A percentile compares a stretch with the other conserved stretches of the same genome.
phyloP scores from a whole-genome alignment of 768 basidiomycete species.

The Leccinum barrowsii region DNA sequence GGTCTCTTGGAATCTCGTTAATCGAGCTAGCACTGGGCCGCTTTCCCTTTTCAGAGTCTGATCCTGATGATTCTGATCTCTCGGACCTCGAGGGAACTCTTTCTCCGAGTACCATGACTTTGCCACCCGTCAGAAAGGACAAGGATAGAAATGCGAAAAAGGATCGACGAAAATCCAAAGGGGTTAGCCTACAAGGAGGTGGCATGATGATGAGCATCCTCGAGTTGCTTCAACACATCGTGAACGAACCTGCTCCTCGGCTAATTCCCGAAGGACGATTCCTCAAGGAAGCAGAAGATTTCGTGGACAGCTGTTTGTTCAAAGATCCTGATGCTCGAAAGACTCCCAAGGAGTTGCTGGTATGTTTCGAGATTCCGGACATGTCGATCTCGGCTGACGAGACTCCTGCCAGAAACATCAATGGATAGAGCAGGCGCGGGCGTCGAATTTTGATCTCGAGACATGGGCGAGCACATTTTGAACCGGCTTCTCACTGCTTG shows the following conservation, averaged over 20 bases:
- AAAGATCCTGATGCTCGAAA: conserved; percentile 84
- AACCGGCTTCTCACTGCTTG: conserved; percentile 22
- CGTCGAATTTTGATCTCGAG: conserved; percentile 66
- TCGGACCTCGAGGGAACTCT: conserved; percentile 81
- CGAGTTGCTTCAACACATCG: conserved; percentile 95
- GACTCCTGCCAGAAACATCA: conserved; percentile 52
- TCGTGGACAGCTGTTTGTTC: conserved; percentile 85
- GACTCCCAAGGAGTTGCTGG: conserved; percentile 86
- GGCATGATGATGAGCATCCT: conserved; percentile 98
- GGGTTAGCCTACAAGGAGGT: conserved; percentile 90
- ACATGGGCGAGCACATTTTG: conserved; percentile 78
- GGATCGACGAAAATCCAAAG: conserved; percentile 84
- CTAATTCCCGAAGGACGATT: conserved; percentile 72
- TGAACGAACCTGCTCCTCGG: conserved; percentile 94
- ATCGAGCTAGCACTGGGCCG: conserved; percentile 96
- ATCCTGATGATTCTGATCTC: conserved; percentile 69
- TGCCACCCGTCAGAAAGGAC: conserved; percentile 35
- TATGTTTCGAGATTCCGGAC: conserved; percentile 27
- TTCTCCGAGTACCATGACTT: conserved; percentile 58
- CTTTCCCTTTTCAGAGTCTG: conserved; percentile 91
- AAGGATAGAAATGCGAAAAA: conserved; percentile 56
- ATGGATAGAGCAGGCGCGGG: conserved; percentile 68
- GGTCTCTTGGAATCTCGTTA: conserved; percentile 95
- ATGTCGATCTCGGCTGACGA: conserved; percentile 7
- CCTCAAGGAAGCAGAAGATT: conserved; percentile 72